Evolutionary conservation across 768 basidiomycete genomes (phyloP).

Genomic region (Tricholoma saponaceum): DNA sequence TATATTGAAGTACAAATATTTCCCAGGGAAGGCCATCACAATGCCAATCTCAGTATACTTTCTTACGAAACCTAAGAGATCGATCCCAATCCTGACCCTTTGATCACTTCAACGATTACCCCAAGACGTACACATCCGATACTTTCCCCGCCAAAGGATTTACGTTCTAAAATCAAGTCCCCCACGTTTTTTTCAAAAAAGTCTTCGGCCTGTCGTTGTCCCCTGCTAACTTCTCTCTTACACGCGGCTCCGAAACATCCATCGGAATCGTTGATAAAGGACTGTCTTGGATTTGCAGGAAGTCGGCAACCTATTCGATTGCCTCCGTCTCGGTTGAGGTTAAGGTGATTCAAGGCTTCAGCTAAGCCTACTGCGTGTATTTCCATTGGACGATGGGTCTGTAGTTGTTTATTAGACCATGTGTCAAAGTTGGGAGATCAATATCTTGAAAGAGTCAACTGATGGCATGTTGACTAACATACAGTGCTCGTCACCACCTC

Average conservation of each 20-base stretch:
- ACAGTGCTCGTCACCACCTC: no score
- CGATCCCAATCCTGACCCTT: constrained; percentile 9
- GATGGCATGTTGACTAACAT: constrained; percentile 38
- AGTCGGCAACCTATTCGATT: constrained; percentile 24
- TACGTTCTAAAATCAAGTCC: constrained; percentile 31
- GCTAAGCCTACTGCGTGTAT: constrained; percentile 18
- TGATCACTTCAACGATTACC: constrained; percentile 50
- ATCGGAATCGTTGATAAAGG: constrained; percentile 31
- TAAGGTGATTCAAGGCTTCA: constrained; percentile 12
- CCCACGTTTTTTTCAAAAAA: constrained; percentile 49
- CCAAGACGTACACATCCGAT: constrained; percentile 61
- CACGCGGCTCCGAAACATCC: no score
- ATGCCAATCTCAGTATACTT: neutral
- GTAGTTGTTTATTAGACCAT: constrained; percentile 7
- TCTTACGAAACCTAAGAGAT: neutral
- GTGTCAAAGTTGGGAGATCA: constrained; percentile 35
- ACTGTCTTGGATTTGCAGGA: constrained; percentile 27
- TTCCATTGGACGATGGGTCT: constrained; percentile 7
- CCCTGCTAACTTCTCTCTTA: constrained; percentile 48
- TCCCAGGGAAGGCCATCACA: neutral
- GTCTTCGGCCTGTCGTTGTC: constrained; percentile 39
- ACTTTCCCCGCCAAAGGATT: constrained; percentile 52
- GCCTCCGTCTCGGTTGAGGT: constrained; percentile 16
- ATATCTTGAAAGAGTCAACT: constrained; percentile 45
- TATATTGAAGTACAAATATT: neutral